Conservation (phyloP, 2,329 filamentous ascomycete genomes). For the Plenodomus tracheiphilus region DNA sequence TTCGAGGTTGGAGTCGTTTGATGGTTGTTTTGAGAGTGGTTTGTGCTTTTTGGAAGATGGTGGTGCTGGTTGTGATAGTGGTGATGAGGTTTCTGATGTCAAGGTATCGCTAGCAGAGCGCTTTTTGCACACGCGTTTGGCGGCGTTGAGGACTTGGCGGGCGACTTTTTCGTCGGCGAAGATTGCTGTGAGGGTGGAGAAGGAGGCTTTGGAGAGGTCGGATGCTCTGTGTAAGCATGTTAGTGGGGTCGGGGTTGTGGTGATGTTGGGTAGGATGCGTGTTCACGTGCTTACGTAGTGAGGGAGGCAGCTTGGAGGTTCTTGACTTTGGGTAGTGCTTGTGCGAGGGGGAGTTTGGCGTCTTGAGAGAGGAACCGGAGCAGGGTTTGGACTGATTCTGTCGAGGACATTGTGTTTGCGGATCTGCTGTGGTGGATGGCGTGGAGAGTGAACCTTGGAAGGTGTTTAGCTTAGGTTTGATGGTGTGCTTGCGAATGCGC, state of each 20-base stretch:
- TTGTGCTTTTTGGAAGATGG: slow-evolving; percentile 45
- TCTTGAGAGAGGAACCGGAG: slow-evolving; percentile 63
- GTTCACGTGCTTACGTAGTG: slow-evolving; percentile 59
- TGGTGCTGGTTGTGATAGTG: slow-evolving; percentile 25
- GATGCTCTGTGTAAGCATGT: slow-evolving; percentile 42
- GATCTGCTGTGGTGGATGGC: not conserved
- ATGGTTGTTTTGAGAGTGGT: slow-evolving; percentile 32
- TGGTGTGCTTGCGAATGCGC: no score
- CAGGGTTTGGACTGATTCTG: slow-evolving; percentile 50
- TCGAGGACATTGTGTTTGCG: slow-evolving; percentile 30
- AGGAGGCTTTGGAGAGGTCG: slow-evolving; percentile 54
- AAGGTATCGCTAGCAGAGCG: slow-evolving; percentile 46
- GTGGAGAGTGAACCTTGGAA: not conserved
- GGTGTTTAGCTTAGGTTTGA: not conserved
- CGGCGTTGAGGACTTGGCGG: slow-evolving; percentile 61
- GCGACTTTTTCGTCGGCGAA: slow-evolving; percentile 58
- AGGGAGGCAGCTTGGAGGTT: slow-evolving; percentile 57
- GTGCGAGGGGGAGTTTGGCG: slow-evolving; percentile 58
- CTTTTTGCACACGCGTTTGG: slow-evolving; percentile 61
- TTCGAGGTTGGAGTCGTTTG: slow-evolving; percentile 62
- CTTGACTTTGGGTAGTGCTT: slow-evolving; percentile 59
- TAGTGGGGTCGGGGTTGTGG: slow-evolving; percentile 19
- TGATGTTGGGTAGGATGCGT: no score
- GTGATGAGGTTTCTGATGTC: not conserved
- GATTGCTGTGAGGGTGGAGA: slow-evolving; percentile 48